phyloP scores from a whole-genome alignment of 257 asterid genomes.

The Catharanthus roseus region DNA sequence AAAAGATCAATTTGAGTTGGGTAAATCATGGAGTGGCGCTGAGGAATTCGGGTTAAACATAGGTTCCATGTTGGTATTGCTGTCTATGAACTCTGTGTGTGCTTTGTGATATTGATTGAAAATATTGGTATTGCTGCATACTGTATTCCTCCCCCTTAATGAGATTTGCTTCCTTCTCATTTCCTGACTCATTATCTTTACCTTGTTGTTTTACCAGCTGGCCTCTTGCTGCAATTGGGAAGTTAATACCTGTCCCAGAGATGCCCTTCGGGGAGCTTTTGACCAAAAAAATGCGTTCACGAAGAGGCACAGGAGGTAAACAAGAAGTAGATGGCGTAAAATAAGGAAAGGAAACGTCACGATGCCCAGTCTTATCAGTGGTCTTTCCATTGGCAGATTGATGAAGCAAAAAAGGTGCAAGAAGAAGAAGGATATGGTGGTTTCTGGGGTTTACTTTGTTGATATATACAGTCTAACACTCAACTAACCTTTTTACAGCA shows the following conservation, averaged over 20 bases:
- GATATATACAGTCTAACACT: background rate
- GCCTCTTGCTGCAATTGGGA: constrained; percentile 46
- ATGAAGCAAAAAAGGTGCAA: background rate
- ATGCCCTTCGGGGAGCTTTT: constrained; percentile 25
- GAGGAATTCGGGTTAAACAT: background rate
- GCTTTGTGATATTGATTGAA: background rate
- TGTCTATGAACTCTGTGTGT: background rate
- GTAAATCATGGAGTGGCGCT: too few species aligned
- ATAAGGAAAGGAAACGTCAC: background rate
- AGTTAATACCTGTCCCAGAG: constrained; percentile 38
- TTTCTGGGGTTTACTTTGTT: background rate
- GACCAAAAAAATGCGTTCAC: background rate
- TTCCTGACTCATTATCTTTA: too few species aligned
- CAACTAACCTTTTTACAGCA: background rate
- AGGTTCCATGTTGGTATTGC: background rate
- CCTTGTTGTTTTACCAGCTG: constrained; percentile 24
- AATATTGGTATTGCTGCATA: background rate
- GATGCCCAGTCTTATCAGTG: too few species aligned
- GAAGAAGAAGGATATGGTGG: background rate
- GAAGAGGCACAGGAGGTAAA: constrained; percentile 17
- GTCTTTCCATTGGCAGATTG: background rate
- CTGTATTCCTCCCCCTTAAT: background rate
- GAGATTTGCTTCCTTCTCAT: background rate
- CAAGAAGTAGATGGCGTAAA: background rate
- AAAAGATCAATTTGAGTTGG: background rate